Evolutionary conservation across 352 stramenopile genomes (phyloP).

Genomic region (Phytophthora meadii): DNA sequence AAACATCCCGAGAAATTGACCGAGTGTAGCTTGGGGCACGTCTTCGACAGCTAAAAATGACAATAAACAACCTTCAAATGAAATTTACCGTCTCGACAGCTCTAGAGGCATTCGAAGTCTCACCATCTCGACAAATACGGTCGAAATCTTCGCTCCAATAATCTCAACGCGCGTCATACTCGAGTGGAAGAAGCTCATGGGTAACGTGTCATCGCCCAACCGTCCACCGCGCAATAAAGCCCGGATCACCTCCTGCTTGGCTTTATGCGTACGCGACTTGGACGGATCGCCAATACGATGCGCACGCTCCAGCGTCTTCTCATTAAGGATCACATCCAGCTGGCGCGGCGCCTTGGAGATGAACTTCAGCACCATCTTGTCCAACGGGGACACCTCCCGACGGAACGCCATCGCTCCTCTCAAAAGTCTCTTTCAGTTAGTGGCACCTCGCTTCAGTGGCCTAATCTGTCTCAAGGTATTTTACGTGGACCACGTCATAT

Average conservation of each 20-base stretch:
- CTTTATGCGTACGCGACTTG: conserved; percentile 84
- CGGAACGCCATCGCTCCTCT: conserved; percentile 81
- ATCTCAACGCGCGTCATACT: conserved; percentile 90
- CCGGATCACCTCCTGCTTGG: conserved; percentile 89
- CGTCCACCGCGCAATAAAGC: conserved; percentile 76
- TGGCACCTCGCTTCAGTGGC: too few relatives aligned
- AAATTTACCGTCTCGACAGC: not conserved
- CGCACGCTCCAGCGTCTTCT: conserved; percentile 64
- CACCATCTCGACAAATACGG: conserved; percentile 74
- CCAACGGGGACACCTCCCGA: conserved; percentile 79
- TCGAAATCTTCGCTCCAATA: conserved; percentile 86
- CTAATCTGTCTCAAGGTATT: too few relatives aligned
- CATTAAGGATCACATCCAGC: conserved; percentile 71
- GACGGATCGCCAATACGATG: conserved; percentile 77
- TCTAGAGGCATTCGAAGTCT: not conserved
- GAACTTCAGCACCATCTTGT: conserved; percentile 91
- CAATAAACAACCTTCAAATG: conserved; percentile 6
- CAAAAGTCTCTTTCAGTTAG: too few relatives aligned
- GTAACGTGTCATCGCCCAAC: conserved; percentile 85
- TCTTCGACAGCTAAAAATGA: conserved; percentile 60
- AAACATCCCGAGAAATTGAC: conserved; percentile 91
- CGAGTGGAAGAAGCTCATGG: conserved; percentile 82
- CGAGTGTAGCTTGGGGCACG: conserved; percentile 85
- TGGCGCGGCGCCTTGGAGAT: conserved; percentile 85
- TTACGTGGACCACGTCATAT: not conserved